Conservation (phyloP, 2,329 filamentous ascomycete species). For the Phialophora chinensis region DNA sequence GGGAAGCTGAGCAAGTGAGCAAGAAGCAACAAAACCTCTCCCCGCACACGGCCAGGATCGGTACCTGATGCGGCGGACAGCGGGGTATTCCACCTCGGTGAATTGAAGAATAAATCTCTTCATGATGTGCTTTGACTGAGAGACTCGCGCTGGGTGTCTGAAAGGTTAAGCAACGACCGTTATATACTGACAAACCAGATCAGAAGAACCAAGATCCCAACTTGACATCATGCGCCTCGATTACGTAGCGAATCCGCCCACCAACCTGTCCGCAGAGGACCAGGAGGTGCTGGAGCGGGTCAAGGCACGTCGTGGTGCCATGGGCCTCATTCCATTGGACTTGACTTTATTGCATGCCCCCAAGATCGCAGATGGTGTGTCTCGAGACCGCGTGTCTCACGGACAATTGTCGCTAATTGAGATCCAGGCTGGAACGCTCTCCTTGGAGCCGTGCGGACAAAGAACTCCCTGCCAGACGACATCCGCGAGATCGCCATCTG, state of each 20-base stretch:
- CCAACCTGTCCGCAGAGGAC: slow-evolving; percentile 49
- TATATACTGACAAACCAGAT: slow-evolving; percentile 1
- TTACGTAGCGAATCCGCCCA: slow-evolving; percentile 60
- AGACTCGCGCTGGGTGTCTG: not conserved
- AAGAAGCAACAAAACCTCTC: slow-evolving; percentile 1
- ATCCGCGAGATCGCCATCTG: slow-evolving; percentile 80
- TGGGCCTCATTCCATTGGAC: slow-evolving; percentile 59
- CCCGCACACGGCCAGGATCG: slow-evolving; percentile 13
- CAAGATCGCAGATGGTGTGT: slow-evolving; percentile 57
- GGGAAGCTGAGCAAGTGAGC: slow-evolving; percentile 1
- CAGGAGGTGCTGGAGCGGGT: slow-evolving; percentile 58
- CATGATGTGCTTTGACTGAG: not conserved
- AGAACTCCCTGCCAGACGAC: slow-evolving; percentile 55
- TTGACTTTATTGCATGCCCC: slow-evolving; percentile 61
- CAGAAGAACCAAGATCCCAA: not conserved
- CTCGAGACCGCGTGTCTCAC: not conserved
- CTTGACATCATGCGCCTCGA: slow-evolving; percentile 58
- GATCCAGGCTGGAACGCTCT: slow-evolving; percentile 60
- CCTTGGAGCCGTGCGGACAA: slow-evolving; percentile 61
- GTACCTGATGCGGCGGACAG: slow-evolving; percentile 1
- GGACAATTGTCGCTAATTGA: not conserved
- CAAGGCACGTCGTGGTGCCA: slow-evolving; percentile 57
- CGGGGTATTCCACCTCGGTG: slow-evolving; percentile 1
- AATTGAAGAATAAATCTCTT: not conserved
- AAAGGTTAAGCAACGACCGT: not conserved